A percentile compares a stretch with the other conserved stretches of the same genome.
Conservation (phyloP, 1,284 basidiomycete species). For the Apiotrichum laibachii region DNA sequence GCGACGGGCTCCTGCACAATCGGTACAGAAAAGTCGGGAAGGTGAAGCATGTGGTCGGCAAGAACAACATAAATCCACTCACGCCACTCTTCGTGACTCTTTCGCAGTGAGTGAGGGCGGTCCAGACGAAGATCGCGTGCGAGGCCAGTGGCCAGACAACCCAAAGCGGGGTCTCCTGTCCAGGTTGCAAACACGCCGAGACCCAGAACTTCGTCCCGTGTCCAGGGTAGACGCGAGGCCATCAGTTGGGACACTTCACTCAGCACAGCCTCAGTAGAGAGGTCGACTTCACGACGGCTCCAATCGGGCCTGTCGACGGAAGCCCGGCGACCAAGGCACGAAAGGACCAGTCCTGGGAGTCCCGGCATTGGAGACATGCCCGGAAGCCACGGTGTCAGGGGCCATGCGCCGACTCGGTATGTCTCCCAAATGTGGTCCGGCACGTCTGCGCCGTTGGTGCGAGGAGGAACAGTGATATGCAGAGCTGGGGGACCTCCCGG, state of each 20-base stretch:
- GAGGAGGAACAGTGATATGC: neutral
- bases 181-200: constrained; percentile 48
- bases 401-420: constrained; percentile 44
- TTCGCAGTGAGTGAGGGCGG: constrained; percentile 23
- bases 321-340: constrained; percentile 35
- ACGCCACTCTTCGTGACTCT: constrained; percentile 45
- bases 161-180: constrained; percentile 41
- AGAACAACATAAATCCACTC: constrained; percentile 49
- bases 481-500: neutral
- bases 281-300: constrained; percentile 28
- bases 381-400: constrained; percentile 45
- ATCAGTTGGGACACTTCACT: constrained; percentile 36
- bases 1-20: constrained; percentile 35
- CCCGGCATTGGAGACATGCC: constrained; percentile 39
- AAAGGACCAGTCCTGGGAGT: constrained; percentile 36
- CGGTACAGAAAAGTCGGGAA: constrained; percentile 39
- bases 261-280: constrained; percentile 24
- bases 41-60: constrained; percentile 43
- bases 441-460: constrained; percentile 19
- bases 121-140: constrained; percentile 37
- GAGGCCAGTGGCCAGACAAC: constrained; percentile 37
- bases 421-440: constrained; percentile 37
- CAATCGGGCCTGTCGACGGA: constrained; percentile 29
- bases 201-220: constrained; percentile 43
- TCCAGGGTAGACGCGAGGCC: constrained; percentile 29